Conservation (phyloP, 2,329 filamentous ascomycete genomes). For the Alternaria incomplexa region DNA sequence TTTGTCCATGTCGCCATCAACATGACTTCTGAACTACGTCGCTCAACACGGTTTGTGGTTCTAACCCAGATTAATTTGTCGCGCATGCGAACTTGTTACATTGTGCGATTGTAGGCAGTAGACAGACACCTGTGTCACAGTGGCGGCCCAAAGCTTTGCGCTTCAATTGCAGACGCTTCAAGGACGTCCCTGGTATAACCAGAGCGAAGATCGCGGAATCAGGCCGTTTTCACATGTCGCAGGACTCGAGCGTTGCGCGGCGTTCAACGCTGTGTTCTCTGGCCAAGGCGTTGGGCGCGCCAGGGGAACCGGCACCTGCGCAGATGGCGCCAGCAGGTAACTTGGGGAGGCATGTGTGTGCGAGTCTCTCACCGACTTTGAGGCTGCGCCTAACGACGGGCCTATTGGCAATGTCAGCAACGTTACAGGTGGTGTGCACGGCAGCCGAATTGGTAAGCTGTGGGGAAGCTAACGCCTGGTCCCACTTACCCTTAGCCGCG, state of each 20-base stretch:
- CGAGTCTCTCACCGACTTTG: constrained; percentile 2
- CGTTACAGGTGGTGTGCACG: constrained; percentile 5
- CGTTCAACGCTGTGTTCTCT: neutral
- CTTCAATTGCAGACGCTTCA: neutral
- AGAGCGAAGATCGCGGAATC: neutral
- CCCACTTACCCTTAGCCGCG: neutral
- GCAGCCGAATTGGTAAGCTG: constrained; percentile 1
- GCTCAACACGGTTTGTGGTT: neutral
- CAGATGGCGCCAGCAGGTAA: neutral
- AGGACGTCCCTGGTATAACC: neutral
- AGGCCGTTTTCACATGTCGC: neutral
- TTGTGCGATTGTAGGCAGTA: neutral
- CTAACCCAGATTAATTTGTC: neutral
- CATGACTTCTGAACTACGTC: neutral
- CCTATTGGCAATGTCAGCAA: neutral
- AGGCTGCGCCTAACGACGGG: neutral
- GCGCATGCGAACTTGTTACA: neutral
- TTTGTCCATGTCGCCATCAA: neutral
- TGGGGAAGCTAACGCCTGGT: constrained; percentile 3
- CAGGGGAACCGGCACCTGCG: neutral
- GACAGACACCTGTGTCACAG: neutral
- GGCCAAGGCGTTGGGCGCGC: neutral
- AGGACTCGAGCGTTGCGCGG: neutral
- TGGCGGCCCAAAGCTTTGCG: neutral
- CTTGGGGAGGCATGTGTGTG: neutral